Conservation (phyloP, 371 early-diverging fungal species). For the Circinella umbellata region DNA sequence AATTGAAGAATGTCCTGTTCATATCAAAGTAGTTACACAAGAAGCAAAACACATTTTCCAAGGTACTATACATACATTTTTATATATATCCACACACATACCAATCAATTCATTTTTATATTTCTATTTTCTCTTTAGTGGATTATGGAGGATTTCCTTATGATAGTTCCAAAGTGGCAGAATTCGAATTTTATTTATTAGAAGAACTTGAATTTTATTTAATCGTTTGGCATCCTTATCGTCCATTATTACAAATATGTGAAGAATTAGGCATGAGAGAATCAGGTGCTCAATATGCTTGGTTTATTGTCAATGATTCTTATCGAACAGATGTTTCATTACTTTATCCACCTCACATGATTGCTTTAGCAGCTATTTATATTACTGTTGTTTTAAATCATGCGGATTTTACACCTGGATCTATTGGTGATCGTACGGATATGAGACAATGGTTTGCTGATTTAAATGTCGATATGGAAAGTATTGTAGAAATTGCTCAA, state of each 20-base stretch:
- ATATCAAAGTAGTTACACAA: constrained; percentile 76
- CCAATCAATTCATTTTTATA: no score
- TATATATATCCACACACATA: no score
- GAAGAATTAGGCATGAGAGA: constrained; percentile 64
- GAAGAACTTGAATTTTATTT: constrained; percentile 89
- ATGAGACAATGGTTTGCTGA: constrained; percentile 81
- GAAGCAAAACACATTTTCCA: constrained; percentile 71
- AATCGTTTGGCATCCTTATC: constrained; percentile 89
- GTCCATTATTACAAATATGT: constrained; percentile 68
- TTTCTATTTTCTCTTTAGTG: no score
- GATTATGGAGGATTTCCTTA: constrained; percentile 70
- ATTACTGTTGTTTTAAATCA: constrained; percentile 70
- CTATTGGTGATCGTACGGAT: constrained; percentile 54
- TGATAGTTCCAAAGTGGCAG: constrained; percentile 80
- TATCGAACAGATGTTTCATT: constrained; percentile 80
- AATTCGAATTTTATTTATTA: constrained; percentile 89
- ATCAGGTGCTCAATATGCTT: constrained; percentile 72
- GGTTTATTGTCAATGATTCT: constrained; percentile 86
- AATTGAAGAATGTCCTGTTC: constrained; percentile 88
- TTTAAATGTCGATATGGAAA: constrained; percentile 74
- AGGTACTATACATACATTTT: no score
- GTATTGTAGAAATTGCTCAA: constrained; percentile 70
- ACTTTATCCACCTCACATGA: constrained; percentile 87
- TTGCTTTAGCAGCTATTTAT: constrained; percentile 84
- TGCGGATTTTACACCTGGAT: constrained; percentile 50